These are phyloP conservation scores for Stygiomarasmius scandens DNA, from an alignment of 1,284 basidiomycete species.

Conservation along the genomic window DNA sequence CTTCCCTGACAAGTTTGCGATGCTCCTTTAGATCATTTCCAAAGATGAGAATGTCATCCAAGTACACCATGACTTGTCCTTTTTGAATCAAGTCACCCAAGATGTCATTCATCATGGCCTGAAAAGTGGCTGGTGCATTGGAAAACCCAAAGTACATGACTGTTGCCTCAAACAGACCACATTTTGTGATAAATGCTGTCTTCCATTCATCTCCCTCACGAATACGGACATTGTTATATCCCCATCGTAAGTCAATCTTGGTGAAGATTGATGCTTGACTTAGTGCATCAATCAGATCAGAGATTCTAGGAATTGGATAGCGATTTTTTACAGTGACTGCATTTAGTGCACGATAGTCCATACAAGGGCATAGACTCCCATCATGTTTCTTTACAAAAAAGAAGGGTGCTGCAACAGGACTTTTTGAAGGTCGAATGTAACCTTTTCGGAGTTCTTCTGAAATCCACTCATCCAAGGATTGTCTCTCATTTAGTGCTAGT, in stretches of 20 bases:
- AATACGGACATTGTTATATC: constrained; percentile 36
- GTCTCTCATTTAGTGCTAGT: constrained; percentile 27
- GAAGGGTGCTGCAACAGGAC: constrained; percentile 35
- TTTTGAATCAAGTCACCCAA: constrained; percentile 22
- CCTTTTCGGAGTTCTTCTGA: constrained; percentile 32
- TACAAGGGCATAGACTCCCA: constrained; percentile 29
- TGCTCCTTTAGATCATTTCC: constrained; percentile 14
- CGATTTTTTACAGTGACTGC: constrained; percentile 36
- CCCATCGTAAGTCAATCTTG: constrained; percentile 36
- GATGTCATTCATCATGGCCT: constrained; percentile 28
- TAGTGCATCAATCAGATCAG: constrained; percentile 33
- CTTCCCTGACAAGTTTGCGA: constrained; percentile 22
- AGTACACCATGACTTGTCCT: constrained; percentile 18
- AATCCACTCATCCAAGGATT: constrained; percentile 28
- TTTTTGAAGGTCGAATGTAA: constrained; percentile 28
- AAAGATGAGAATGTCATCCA: constrained; percentile 24
- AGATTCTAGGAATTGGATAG: constrained; percentile 38
- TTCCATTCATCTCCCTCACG: constrained; percentile 37
- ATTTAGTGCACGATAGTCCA: constrained; percentile 43
- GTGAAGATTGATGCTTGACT: constrained; percentile 31
- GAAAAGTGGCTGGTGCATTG: constrained; percentile 34
- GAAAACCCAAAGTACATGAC: constrained; percentile 38
- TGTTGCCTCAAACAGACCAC: constrained; percentile 33
- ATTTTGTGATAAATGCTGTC: constrained; percentile 32
- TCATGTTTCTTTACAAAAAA: constrained; percentile 51